phyloP scores from a whole-genome alignment of 2,329 filamentous ascomycete genomes.

The Paecilomyces variotii region DNA sequence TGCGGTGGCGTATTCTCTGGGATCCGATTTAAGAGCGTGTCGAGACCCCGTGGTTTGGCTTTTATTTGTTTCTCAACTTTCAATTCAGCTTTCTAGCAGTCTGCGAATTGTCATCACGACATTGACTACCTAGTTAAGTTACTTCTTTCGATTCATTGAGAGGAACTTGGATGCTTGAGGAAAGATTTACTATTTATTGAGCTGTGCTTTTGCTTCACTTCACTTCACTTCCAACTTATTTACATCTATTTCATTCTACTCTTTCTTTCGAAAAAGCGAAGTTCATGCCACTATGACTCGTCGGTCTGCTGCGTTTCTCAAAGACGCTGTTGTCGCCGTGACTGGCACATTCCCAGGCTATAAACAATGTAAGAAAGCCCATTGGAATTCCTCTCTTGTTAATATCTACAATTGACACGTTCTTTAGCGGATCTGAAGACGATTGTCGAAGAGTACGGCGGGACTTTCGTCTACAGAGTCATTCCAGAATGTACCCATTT shows the following conservation, averaged over 20 bases:
- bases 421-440: slow-evolving; percentile 21
- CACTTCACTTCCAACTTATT: neutral
- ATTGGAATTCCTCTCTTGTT: slow-evolving; percentile 2
- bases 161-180: neutral
- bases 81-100: neutral
- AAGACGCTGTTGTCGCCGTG: slow-evolving; percentile 41
- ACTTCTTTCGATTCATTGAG: too few species aligned
- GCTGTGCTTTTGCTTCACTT: too few species aligned
- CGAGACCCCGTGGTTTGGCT: neutral
- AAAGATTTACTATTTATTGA: too few species aligned
- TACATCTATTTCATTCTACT: neutral
- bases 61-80: neutral
- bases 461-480: slow-evolving; percentile 23
- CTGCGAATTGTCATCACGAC: neutral
- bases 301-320: slow-evolving; percentile 13
- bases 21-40: neutral
- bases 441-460: slow-evolving; percentile 26
- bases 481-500: slow-evolving; percentile 29
- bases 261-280: neutral
- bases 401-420: slow-evolving; percentile 4
- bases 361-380: slow-evolving; percentile 38
- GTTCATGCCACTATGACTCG: slow-evolving; percentile 14
- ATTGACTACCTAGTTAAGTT: too few species aligned
- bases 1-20: neutral
- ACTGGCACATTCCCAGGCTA: slow-evolving; percentile 53